phyloP scores from a whole-genome alignment of 1,284 basidiomycete genomes.

The Inonotus hispidus region DNA sequence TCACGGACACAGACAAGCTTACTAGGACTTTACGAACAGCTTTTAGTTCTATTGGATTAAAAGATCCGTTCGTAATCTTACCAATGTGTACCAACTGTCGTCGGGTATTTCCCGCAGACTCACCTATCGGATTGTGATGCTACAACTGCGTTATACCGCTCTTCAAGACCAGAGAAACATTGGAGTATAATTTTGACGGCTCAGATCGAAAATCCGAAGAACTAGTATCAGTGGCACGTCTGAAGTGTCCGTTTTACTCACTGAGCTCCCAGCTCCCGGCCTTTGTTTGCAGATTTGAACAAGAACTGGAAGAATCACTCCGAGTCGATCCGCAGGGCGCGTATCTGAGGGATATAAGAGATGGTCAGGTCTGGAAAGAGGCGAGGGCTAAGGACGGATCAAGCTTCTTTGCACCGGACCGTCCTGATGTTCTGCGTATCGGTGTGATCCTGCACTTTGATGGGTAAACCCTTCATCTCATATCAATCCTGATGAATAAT shows the following conservation, averaged over 20 bases:
- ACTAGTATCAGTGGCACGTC: neutral
- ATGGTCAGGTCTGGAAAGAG: slow-evolving; percentile 17
- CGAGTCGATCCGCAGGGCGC: neutral
- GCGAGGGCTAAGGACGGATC: slow-evolving; percentile 15
- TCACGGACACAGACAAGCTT: neutral
- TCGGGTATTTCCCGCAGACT: slow-evolving; percentile 1
- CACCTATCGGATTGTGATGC: neutral
- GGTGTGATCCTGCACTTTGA: slow-evolving; percentile 12
- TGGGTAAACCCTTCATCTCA: slow-evolving; percentile 6
- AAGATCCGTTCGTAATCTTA: neutral
- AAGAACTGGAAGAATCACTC: neutral
- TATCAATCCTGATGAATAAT: too few species aligned
- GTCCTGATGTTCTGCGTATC: slow-evolving; percentile 5
- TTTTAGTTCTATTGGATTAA: neutral
- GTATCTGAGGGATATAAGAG: slow-evolving; percentile 1
- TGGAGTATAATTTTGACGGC: neutral
- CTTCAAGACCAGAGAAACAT: neutral
- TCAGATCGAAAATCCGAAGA: neutral
- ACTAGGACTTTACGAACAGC: neutral
- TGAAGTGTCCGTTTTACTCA: slow-evolving; percentile 1
- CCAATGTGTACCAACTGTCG: slow-evolving; percentile 4
- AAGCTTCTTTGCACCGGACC: slow-evolving; percentile 16
- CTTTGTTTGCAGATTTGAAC: slow-evolving; percentile 3
- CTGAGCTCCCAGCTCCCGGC: slow-evolving; percentile 9
- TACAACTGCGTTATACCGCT: neutral